Percentiles rank a stretch among this genome's conserved stretches.
Conservation (phyloP, 352 stramenopile genomes). For the Pythium plurisporium region DNA sequence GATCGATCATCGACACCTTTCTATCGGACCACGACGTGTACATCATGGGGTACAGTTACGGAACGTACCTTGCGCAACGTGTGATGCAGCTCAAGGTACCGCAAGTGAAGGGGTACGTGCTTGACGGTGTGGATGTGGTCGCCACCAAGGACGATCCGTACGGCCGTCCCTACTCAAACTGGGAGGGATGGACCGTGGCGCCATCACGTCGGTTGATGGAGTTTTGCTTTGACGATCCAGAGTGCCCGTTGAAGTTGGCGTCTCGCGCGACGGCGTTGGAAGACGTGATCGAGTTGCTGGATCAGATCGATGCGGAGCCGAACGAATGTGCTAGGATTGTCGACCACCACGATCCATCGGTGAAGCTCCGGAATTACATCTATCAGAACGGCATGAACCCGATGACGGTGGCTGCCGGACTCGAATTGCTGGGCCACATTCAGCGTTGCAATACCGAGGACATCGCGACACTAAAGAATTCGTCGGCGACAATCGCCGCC, state of each 20-base stretch:
- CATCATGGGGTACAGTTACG: conserved; percentile 26
- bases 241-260: conserved; percentile 12
- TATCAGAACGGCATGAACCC: neutral
- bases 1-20: conserved; percentile 20
- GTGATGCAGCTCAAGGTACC: conserved; percentile 22
- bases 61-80: conserved; percentile 26
- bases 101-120: conserved; percentile 26
- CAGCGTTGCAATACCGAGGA: neutral
- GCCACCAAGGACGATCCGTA: neutral
- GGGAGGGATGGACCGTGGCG: conserved; percentile 11
- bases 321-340: conserved; percentile 17
- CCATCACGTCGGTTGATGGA: conserved; percentile 13
- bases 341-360: neutral
- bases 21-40: conserved; percentile 17
- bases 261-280: conserved; percentile 13
- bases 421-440: neutral
- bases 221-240: conserved; percentile 12
- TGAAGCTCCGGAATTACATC: conserved; percentile 1
- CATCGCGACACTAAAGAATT: neutral
- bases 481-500: no score
- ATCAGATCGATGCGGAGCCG: conserved; percentile 4
- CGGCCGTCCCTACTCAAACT: conserved; percentile 12
- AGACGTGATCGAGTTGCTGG: conserved; percentile 6
- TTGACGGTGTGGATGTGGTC: conserved; percentile 22
- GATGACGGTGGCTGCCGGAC: neutral